Conservation (phyloP, 1,284 basidiomycete genomes). For the Xerocomus minutiporus region DNA sequence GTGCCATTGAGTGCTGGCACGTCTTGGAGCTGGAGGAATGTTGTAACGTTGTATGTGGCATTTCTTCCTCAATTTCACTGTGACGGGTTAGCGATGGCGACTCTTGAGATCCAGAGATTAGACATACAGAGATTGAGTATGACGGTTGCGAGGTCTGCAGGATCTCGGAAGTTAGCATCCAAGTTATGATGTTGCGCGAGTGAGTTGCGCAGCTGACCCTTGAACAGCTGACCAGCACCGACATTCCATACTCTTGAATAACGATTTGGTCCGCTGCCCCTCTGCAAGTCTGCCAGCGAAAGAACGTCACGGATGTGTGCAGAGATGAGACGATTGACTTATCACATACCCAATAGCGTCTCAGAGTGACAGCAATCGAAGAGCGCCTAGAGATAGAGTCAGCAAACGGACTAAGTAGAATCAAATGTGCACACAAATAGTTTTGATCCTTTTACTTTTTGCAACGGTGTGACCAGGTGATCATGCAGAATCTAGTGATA, state of each 20-base stretch:
- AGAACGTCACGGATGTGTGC: not conserved
- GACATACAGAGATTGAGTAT: conserved; percentile 14
- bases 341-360: conserved; percentile 21
- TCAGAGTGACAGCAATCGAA: conserved; percentile 34
- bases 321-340: not conserved
- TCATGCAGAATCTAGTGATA: conserved; percentile 19
- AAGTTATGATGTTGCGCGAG: not conserved
- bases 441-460: conserved; percentile 16
- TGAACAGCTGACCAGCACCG: conserved; percentile 19
- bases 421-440: conserved; percentile 17
- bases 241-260: conserved; percentile 19
- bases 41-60: not conserved
- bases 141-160: conserved; percentile 6
- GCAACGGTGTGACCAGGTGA: conserved; percentile 17
- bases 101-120: not conserved
- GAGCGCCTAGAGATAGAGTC: conserved; percentile 19
- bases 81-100: not conserved
- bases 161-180: not conserved
- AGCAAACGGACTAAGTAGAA: not conserved
- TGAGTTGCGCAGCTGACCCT: conserved; percentile 4
- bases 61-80: conserved; percentile 13
- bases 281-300: conserved; percentile 18
- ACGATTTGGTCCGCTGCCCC: conserved; percentile 9
- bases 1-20: conserved; percentile 2
- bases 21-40: not conserved